These are phyloP conservation scores for Eucalyptus lansdowneana DNA, from an alignment of 345 rosid species.

Conservation along the genomic window DNA sequence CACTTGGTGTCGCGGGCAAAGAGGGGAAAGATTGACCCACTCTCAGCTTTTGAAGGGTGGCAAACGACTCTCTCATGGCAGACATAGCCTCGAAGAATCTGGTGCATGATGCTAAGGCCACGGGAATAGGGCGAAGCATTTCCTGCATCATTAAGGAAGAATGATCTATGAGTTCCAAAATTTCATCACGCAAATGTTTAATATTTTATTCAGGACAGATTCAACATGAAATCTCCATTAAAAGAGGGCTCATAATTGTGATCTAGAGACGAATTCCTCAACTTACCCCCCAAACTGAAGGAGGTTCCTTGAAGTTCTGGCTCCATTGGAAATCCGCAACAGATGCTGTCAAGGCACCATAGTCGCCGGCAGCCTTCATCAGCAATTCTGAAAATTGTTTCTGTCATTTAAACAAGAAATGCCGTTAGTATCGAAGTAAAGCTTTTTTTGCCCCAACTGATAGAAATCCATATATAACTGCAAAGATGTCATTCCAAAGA, in stretches of 20 bases:
- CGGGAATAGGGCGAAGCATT: slow-evolving; percentile 97
- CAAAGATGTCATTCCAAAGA: neutral
- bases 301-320: slow-evolving; percentile 96
- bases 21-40: slow-evolving; percentile 53
- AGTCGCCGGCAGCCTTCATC: slow-evolving; percentile 97
- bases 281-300: slow-evolving; percentile 95
- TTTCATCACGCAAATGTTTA: neutral
- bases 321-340: slow-evolving; percentile 94
- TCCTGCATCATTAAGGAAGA: slow-evolving; percentile 27
- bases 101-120: slow-evolving; percentile 96
- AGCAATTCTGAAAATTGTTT: slow-evolving; percentile 96
- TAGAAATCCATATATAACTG: neutral
- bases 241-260: neutral
- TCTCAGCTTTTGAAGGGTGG: slow-evolving; percentile 77
- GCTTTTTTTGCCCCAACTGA: neutral
- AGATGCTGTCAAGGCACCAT: slow-evolving; percentile 89
- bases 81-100: slow-evolving; percentile 98
- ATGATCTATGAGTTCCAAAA: neutral
- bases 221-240: neutral
- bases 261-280: neutral
- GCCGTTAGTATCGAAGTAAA: neutral
- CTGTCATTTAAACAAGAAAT: slow-evolving; percentile 19
- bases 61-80: slow-evolving; percentile 96
- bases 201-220: neutral
- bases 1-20: slow-evolving; percentile 47